Base-by-base conservation (phyloP, 129 eudicot species). In the Tanacetum coccineum region DNA sequence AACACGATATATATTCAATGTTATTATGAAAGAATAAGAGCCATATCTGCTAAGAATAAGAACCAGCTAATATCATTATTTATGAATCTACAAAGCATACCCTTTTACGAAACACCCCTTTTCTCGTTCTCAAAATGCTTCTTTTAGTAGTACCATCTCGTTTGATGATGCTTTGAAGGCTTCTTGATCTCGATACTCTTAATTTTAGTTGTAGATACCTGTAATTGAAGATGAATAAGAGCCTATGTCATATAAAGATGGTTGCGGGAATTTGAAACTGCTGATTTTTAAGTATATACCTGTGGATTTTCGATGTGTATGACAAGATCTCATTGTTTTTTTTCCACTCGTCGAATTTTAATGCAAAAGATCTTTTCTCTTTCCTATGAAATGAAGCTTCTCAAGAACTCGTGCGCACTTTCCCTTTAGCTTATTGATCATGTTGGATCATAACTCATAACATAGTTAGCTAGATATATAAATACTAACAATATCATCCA, bases 281-380 rank as follows among this genome's bases (percentile, higher is more conserved):
- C 19, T 0, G 1, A 53, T 6, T 3, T 10, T 22, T 11, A 68
- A 50, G 18, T 11, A 71, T 28, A 46, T 74, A 74, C 79, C 79
- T 74, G 79, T 46, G 59, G 73, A 68, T 47, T 74, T 48, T 67
- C 44, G 11, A 72, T 63, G 51, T 79, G 79, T 70, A 74, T 78
- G 74, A 63, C 76, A 62, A 89, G 84, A 39, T 68, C 74, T 72
- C 79, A 81, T 9, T 72, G 56, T 54, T 72, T 81, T 72, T 70
- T 71, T 78, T 83, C 89, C 70, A 85, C 69, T 79, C n/a, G n/a
- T n/a, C n/a, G n/a, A n/a, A n/a, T n/a, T n/a, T n/a, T n/a, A n/a
- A n/a, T n/a, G n/a, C n/a, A n/a, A 85, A 73, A 86, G 88, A 72
- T 86, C 90, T n/a, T 69, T 86, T 82, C 59, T 89, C 96, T 84